phyloP scores from a whole-genome alignment of 192 early-diverging fungal genomes.

The Coemansia sp. region DNA sequence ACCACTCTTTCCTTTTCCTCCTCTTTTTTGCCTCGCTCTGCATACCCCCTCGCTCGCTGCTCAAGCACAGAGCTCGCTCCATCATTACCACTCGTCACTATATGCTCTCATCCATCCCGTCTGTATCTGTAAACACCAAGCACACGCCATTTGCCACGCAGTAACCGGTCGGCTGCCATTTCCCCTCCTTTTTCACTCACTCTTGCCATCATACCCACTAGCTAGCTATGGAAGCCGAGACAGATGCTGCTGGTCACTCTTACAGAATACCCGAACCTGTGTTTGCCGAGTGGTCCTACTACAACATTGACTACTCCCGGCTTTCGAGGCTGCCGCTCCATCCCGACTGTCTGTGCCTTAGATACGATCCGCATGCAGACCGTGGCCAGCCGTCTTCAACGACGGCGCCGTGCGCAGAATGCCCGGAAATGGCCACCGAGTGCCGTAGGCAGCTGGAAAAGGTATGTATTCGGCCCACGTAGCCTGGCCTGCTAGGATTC shows the following conservation, averaged over 20 bases:
- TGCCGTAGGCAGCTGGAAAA: constrained; percentile 35
- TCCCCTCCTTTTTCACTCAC: not conserved
- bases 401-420: constrained; percentile 8
- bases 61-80: not conserved
- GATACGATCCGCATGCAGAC: not conserved
- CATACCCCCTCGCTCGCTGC: not conserved
- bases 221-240: not conserved
- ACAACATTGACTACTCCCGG: constrained; percentile 33
- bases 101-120: not conserved
- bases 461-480: constrained; percentile 19
- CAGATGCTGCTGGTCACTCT: not conserved
- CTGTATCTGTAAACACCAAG: not conserved
- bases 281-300: constrained; percentile 51
- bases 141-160: not conserved
- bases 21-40: not conserved
- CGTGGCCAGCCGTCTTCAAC: not conserved
- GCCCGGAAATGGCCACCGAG: constrained; percentile 24
- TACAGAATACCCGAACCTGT: constrained; percentile 33
- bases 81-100: not conserved
- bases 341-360: constrained; percentile 10
- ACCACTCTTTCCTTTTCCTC: not conserved
- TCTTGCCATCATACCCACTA: not conserved
- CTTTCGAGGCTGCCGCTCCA: constrained; percentile 20
- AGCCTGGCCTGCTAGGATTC: not conserved
- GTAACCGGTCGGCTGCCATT: not conserved